Evolutionary conservation across 2,329 filamentous ascomycete genomes (phyloP).

Genomic region (Claviceps pazoutovae): DNA sequence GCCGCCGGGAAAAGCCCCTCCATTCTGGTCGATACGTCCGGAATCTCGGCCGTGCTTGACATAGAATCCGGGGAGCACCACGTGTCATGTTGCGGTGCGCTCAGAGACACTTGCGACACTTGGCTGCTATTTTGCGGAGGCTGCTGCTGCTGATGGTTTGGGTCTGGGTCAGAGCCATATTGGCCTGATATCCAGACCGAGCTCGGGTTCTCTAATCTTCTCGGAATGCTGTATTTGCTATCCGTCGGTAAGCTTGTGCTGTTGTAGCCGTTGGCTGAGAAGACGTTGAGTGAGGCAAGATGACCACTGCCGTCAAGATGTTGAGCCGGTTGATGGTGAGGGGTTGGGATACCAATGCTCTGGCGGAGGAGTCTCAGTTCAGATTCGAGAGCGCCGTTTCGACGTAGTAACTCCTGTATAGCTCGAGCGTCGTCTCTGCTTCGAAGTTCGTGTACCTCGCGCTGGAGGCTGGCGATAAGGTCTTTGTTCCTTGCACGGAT

Average conservation of each 20-base stretch:
- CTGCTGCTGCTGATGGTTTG: background rate
- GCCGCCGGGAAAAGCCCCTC: background rate
- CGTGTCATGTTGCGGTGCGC: background rate
- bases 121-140: background rate
- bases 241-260: background rate
- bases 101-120: background rate
- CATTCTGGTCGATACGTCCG: background rate
- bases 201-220: background rate
- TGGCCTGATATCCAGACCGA: background rate
- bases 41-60: background rate
- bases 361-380: background rate
- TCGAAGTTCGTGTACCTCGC: constrained; percentile 1
- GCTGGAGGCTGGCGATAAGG: background rate
- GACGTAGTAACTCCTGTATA: background rate
- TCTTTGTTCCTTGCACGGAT: constrained; percentile 3
- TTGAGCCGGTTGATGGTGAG: background rate
- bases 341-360: background rate
- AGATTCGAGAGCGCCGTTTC: background rate
- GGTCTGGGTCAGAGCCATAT: background rate
- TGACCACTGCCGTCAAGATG: background rate
- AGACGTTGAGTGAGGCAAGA: background rate
- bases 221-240: background rate
- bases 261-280: background rate
- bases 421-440: background rate
- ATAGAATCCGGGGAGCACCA: background rate